Evolutionary conservation across 208 protist species (phyloP).

Genomic region (Endotrypanum monterogeii): DNA sequence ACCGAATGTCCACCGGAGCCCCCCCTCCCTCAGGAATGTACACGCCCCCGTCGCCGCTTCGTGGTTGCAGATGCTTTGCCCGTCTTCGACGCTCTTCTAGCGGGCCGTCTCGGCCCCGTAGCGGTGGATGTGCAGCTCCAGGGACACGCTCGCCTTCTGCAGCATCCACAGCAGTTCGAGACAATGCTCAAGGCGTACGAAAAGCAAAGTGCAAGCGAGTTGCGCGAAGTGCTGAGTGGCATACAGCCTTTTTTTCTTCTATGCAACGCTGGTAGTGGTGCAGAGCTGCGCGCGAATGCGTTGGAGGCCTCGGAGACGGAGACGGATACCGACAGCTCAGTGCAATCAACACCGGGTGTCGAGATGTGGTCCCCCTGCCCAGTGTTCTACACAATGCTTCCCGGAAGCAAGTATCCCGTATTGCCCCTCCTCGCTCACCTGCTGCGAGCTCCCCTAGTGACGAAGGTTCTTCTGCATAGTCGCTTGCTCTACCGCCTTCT

Average conservation of each 20-base stretch:
- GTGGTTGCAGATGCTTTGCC: conserved; percentile 47
- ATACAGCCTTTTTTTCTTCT: conserved; percentile 55
- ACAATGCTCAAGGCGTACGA: conserved; percentile 35
- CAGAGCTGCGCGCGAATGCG: neutral
- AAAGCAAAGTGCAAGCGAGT: conserved; percentile 22
- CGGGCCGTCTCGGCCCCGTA: conserved; percentile 57
- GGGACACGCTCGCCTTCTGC: conserved; percentile 36
- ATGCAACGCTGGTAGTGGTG: neutral
- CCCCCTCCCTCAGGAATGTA: neutral
- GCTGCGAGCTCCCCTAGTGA: conserved; percentile 39
- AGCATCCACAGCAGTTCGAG: conserved; percentile 50
- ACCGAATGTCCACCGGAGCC: neutral
- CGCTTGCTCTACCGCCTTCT: conserved; percentile 61
- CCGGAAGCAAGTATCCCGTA: conserved; percentile 34
- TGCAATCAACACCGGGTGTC: neutral
- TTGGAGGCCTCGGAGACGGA: neutral
- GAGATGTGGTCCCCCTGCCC: conserved; percentile 1
- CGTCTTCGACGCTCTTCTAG: conserved; percentile 44
- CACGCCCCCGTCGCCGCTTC: neutral
- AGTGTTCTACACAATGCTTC: conserved; percentile 52
- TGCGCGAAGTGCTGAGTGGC: conserved; percentile 27
- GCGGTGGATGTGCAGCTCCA: conserved; percentile 66
- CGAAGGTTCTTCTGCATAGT: conserved; percentile 58
- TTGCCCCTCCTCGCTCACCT: conserved; percentile 61
- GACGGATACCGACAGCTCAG: neutral